Percentiles rank a stretch among this genome's conserved stretches.
These are phyloP conservation scores for Rhododendron molle DNA, from an alignment of 148 eudicot genomes.

Conservation along the genomic window DNA sequence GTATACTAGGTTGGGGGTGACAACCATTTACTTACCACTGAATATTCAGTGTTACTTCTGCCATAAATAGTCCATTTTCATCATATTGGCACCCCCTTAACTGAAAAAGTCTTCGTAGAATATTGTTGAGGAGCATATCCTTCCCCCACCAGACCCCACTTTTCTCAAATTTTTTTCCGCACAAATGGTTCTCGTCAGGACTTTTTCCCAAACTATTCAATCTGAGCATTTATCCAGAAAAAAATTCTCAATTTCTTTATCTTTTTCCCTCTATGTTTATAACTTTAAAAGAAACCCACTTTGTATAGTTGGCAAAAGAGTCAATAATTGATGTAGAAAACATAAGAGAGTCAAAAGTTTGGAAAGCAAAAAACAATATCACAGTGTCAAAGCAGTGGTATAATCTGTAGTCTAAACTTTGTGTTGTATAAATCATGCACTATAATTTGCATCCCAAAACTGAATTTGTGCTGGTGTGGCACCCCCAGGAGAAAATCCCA, in stretches of 20 bases:
- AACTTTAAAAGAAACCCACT: neutral
- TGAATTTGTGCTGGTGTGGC: neutral
- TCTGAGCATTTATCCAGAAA: neutral
- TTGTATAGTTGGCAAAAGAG: neutral
- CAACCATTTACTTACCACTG: neutral
- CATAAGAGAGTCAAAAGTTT: neutral
- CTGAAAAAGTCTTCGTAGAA: neutral
- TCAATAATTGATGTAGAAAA: neutral
- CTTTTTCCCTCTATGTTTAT: neutral
- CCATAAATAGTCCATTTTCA: neutral
- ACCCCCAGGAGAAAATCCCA: neutral
- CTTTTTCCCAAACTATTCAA: neutral
- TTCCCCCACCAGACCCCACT: neutral
- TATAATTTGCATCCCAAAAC: no score
- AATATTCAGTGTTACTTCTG: neutral
- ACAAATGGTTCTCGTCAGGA: neutral
- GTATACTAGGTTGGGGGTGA: neutral
- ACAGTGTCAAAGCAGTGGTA: neutral
- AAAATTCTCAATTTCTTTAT: neutral
- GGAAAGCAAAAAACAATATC: neutral
- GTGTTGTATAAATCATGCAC: neutral
- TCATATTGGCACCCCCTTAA: neutral
- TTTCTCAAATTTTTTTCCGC: neutral
- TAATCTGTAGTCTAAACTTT: neutral
- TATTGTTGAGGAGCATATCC: neutral